Conservation (phyloP, 2,329 filamentous ascomycete species). For the Aspergillus persii region DNA sequence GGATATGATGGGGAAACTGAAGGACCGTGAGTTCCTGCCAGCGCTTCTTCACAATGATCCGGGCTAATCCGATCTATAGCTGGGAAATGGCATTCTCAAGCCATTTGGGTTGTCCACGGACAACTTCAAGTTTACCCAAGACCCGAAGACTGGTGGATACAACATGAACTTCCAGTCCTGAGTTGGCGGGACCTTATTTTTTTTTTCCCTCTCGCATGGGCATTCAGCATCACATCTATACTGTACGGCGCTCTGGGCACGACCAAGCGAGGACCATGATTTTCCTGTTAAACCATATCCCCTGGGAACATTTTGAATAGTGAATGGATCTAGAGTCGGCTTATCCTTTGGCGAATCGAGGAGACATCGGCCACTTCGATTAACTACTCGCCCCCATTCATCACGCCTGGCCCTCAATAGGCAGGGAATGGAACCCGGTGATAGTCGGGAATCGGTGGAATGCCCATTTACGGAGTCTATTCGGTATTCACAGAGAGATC, state of each 20-base stretch:
- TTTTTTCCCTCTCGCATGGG: not conserved
- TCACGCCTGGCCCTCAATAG: not conserved
- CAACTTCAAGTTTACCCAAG: constrained; percentile 91
- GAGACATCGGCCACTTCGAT: not conserved
- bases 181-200: constrained; percentile 1
- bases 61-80: constrained; percentile 37
- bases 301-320: no score
- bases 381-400: not conserved
- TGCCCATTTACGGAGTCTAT: not conserved
- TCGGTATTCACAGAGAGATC: no score
- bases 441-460: no score
- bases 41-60: not conserved
- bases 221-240: no score
- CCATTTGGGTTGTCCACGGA: constrained; percentile 93
- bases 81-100: constrained; percentile 88
- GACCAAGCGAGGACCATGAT: no score
- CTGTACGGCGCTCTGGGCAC: no score
- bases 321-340: no score
- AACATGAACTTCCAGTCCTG: constrained; percentile 75
- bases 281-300: no score
- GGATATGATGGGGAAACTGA: constrained; percentile 98
- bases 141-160: constrained; percentile 85
- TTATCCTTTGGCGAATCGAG: no score
- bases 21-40: constrained; percentile 57
- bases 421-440: no score